Conservation (phyloP, 2,329 filamentous ascomycete species). For the Ceratocystis cubensis region DNA sequence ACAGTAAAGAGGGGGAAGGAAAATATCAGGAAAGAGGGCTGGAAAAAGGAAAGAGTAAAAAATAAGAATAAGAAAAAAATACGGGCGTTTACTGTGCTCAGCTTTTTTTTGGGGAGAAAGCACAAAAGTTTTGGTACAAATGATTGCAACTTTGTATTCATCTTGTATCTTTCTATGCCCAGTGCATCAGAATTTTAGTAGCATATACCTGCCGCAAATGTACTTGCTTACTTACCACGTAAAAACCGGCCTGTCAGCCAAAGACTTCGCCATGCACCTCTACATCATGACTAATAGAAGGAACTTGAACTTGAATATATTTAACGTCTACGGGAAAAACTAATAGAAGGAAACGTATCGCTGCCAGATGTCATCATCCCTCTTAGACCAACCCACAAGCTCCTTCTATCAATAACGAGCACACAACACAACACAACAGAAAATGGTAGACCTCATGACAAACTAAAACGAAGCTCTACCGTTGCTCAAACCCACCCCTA, state of each 20-base stretch:
- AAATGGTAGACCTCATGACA: neutral
- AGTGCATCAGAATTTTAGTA: no score
- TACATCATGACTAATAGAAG: neutral
- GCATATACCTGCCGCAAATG: no score
- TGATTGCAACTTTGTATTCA: neutral
- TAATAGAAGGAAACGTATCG: no score
- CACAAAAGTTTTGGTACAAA: neutral
- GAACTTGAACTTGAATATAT: no score
- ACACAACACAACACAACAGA: neutral
- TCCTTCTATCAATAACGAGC: no score
- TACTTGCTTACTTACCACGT: neutral
- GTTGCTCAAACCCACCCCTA: no score
- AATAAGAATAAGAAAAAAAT: neutral
- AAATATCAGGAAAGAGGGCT: neutral
- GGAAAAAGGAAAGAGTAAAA: neutral
- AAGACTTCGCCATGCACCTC: neutral
- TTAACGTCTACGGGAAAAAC: no score
- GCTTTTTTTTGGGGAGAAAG: neutral
- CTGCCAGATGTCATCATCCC: no score
- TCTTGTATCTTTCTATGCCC: neutral
- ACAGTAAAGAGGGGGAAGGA: neutral
- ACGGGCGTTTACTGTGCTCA: neutral
- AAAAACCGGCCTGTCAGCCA: neutral
- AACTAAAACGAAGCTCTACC: no score
- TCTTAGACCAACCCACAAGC: no score